Percentiles rank a stretch among this genome's conserved stretches.
Evolutionary conservation across 2,329 filamentous ascomycete genomes (phyloP).

Genomic region (Exophiala dermatitidis): DNA sequence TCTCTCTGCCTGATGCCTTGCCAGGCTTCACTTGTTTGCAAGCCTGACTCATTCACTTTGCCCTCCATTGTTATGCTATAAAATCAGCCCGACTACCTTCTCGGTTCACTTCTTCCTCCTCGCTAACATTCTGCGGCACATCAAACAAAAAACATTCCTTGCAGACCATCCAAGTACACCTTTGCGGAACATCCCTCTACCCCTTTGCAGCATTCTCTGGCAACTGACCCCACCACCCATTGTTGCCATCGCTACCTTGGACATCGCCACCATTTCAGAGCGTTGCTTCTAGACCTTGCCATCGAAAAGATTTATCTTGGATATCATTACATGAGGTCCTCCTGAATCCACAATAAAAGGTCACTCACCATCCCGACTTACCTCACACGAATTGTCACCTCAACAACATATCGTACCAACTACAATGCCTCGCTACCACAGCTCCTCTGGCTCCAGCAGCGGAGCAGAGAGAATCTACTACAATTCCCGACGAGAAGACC

Average conservation of each 20-base stretch:
- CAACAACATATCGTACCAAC: not conserved
- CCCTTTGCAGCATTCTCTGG: slow-evolving; percentile 18
- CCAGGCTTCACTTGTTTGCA: slow-evolving; percentile 11
- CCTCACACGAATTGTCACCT: not conserved
- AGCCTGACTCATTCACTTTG: slow-evolving; percentile 14
- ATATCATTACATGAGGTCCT: not conserved
- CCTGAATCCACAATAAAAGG: no score
- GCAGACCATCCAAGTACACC: slow-evolving; percentile 6
- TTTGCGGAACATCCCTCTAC: slow-evolving; percentile 7
- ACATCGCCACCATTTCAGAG: slow-evolving; percentile 13
- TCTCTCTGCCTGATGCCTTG: slow-evolving; percentile 18
- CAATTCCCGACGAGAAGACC: slow-evolving; percentile 15
- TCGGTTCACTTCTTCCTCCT: slow-evolving; percentile 1
- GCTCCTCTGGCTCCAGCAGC: slow-evolving; percentile 21
- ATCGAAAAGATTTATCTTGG: not conserved
- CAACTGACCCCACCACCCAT: slow-evolving; percentile 20
- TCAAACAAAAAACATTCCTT: not conserved
- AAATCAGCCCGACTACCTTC: slow-evolving; percentile 8
- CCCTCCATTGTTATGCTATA: slow-evolving; percentile 7
- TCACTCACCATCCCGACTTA: not conserved
- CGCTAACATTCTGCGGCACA: slow-evolving; percentile 1
- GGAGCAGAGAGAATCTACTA: slow-evolving; percentile 19
- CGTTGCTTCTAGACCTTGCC: slow-evolving; percentile 5
- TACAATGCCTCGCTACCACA: slow-evolving; percentile 22
- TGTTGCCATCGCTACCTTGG: slow-evolving; percentile 19